Evolutionary conservation across 345 rosid species (phyloP).

Genomic region (Erysimum cheiranthoides): DNA sequence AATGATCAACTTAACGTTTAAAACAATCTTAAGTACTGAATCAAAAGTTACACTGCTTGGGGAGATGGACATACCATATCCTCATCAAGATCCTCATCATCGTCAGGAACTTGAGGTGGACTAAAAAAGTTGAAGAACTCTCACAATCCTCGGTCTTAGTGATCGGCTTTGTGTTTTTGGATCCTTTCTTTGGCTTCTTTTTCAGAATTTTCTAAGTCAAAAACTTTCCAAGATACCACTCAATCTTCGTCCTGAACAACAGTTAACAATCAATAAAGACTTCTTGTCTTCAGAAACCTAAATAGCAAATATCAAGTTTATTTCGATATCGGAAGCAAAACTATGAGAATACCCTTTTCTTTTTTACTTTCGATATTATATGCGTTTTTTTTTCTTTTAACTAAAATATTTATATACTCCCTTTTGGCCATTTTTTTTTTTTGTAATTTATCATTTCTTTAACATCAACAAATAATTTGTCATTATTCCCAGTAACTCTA

Average conservation of each 20-base stretch:
- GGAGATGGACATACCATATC: slow-evolving; percentile 61
- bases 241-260: slow-evolving; percentile 75
- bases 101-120: slow-evolving; percentile 97
- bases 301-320: neutral
- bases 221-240: slow-evolving; percentile 93
- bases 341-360: too few relatives aligned
- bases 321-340: too few relatives aligned
- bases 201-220: slow-evolving; percentile 89
- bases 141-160: slow-evolving; percentile 91
- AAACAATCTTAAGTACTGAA: neutral
- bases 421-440: too few relatives aligned
- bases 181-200: slow-evolving; percentile 96
- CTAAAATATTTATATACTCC: too few relatives aligned
- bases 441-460: too few relatives aligned
- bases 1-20: neutral
- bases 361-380: too few relatives aligned
- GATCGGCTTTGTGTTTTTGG: slow-evolving; percentile 89
- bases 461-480: too few relatives aligned
- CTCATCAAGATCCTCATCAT: slow-evolving; percentile 90
- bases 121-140: slow-evolving; percentile 92
- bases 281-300: neutral
- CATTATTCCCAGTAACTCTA: too few relatives aligned
- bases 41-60: neutral
- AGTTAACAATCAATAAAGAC: slow-evolving; percentile 1
- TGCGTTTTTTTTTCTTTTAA: too few relatives aligned